Conservation (phyloP, 331 rosid species). For the Malus hybrid region DNA sequence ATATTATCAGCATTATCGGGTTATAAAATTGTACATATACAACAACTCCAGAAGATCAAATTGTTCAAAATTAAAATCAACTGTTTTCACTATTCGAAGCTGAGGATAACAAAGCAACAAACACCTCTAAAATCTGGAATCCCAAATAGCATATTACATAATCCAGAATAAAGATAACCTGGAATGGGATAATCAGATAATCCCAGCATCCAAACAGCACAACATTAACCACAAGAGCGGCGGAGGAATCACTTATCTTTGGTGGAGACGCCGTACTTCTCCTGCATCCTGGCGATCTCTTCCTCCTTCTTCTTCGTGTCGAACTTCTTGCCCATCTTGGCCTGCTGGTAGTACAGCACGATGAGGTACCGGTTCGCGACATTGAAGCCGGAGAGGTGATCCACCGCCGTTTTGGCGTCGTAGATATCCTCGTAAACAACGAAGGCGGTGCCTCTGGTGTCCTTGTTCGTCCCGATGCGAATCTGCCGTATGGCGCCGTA, state of each 20-base stretch:
- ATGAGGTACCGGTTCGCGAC: slow-evolving; percentile 90
- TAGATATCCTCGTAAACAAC: slow-evolving; percentile 98
- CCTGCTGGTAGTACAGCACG: slow-evolving; percentile 87
- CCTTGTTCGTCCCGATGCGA: slow-evolving; percentile 84
- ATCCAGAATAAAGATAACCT: no score
- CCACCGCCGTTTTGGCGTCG: slow-evolving; percentile 98
- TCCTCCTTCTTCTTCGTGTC: slow-evolving; percentile 95
- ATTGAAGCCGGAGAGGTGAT: slow-evolving; percentile 96
- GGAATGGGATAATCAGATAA: not conserved
- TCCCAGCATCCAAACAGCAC: not conserved
- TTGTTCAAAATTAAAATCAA: not conserved
- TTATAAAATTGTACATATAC: slow-evolving; percentile 12
- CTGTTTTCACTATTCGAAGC: not conserved
- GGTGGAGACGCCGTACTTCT: slow-evolving; percentile 77
- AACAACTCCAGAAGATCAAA: not conserved
- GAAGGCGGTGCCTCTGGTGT: slow-evolving; percentile 93
- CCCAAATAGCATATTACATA: not conserved
- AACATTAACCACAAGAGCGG: not conserved
- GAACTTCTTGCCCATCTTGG: slow-evolving; percentile 92
- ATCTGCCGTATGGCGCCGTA: slow-evolving; percentile 98
- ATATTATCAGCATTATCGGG: slow-evolving; percentile 15
- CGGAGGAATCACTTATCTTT: slow-evolving; percentile 49
- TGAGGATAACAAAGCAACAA: not conserved
- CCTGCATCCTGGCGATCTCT: slow-evolving; percentile 73
- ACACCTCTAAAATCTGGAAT: not conserved